Base-by-base conservation (phyloP, 148 eudicot species). In the Camellia sinensis region DNA sequence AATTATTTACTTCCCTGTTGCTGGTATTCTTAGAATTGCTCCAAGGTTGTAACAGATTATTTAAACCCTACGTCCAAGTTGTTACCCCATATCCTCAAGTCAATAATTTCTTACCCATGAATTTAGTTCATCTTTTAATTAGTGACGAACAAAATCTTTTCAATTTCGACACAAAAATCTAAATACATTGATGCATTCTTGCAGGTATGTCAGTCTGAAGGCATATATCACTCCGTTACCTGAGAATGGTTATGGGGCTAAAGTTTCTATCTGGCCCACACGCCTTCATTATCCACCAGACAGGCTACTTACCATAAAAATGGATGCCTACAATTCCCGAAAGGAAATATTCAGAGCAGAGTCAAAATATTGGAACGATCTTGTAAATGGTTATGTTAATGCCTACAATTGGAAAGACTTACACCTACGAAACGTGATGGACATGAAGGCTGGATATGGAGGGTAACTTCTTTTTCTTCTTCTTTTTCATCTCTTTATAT, bases 361-460 rank as follows among this genome's bases (percentile, higher is more conserved):
- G 80, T 91, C 90, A 13, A 93, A 86, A 64, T 93, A 86, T 74
- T 85, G 90, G 91, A 82, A 87, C 45, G 95, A 87, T 44, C 90
- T 87, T 60, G 86, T 91, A 71, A 29, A 56, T 4, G 85, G 92
- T 71, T 93, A 89, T 79, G 64, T 91, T 3, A 46, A 19, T 67
- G 89, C 79, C 69, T 91, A 84, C 62, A 89, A 64, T 66, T 85
- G 89, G 89, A 89, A 88, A 57, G 82, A 78, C 11, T 22, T 83
- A 40, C 83, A 81, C 79, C 29, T 85, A 60, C 84, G 90, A 18
- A 91, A 92, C 75, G 90, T 89, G 70, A 86, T 92, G 94, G 97
- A 92, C 88, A 92, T 92, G 97, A 89, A 88, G 81, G 90, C 97
- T 74, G 87, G 90, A 76, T 91, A 84, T 80, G 97, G 97, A 86